Evolutionary conservation across 805 yeast species (phyloP).

Genomic region (Candida orba): DNA sequence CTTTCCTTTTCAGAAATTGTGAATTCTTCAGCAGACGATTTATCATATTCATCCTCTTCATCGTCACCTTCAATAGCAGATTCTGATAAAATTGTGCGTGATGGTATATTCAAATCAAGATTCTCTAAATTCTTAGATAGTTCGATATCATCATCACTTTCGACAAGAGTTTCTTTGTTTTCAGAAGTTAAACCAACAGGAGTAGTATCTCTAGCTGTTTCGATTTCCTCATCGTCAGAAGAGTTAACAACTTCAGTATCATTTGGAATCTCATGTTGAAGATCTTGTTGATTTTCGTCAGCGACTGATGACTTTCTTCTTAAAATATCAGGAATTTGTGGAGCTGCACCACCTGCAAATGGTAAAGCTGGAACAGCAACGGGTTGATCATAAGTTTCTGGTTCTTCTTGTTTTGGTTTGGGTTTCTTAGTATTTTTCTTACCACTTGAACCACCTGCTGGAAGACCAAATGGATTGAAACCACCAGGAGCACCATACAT

Average conservation of each 20-base stretch:
- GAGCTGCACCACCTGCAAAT: conserved; percentile 28
- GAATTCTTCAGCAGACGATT: conserved; percentile 18
- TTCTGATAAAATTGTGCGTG: conserved; percentile 13
- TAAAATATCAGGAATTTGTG: conserved; percentile 18
- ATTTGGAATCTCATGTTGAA: conserved; percentile 3
- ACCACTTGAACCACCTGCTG: conserved; percentile 28
- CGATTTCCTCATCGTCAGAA: not conserved
- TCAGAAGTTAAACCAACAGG: too few species aligned
- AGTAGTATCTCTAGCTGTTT: not conserved
- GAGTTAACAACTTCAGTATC: conserved; percentile 3
- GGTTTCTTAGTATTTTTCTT: conserved; percentile 16
- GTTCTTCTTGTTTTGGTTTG: conserved; percentile 17
- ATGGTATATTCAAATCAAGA: conserved; percentile 7
- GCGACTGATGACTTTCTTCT: conserved; percentile 8
- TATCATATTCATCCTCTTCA: conserved; percentile 20
- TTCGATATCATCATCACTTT: conserved; percentile 6
- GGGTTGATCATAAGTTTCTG: conserved; percentile 11
- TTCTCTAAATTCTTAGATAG: conserved; percentile 14
- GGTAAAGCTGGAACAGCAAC: conserved; percentile 50
- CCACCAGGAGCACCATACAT: conserved; percentile 24
- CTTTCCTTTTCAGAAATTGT: conserved; percentile 16
- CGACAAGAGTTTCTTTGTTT: not conserved
- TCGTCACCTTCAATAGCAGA: conserved; percentile 27
- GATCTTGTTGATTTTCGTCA: conserved; percentile 5
- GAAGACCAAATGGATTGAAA: conserved; percentile 35